These are phyloP conservation scores for Dillenia turbinata DNA, from an alignment of 164 flowering plant species.

Conservation along the genomic window DNA sequence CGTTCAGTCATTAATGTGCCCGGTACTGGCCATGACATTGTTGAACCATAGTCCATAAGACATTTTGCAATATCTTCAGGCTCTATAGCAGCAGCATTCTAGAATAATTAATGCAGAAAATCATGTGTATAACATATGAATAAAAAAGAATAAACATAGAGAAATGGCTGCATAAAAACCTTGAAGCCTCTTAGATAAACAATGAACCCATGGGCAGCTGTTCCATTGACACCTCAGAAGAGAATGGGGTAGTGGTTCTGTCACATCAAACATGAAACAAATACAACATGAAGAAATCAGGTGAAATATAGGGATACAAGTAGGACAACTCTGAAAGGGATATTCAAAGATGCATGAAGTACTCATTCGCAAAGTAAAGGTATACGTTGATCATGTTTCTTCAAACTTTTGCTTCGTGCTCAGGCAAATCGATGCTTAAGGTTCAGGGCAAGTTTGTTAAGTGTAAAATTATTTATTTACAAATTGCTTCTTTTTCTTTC, in stretches of 20 bases:
- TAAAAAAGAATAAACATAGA: not conserved
- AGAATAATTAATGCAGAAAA: slow-evolving; percentile 8
- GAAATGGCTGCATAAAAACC: slow-evolving; percentile 34
- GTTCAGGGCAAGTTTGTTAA: no score
- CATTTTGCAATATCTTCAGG: slow-evolving; percentile 98
- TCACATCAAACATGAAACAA: slow-evolving; percentile 6
- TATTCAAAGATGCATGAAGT: no score
- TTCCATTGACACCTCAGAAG: slow-evolving; percentile 99
- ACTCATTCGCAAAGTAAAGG: no score
- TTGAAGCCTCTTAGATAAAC: slow-evolving; percentile 91
- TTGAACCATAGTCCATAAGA: slow-evolving; percentile 96
- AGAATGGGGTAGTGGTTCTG: slow-evolving; percentile 90
- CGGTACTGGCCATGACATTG: slow-evolving; percentile 99
- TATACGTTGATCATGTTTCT: no score
- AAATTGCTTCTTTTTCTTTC: no score
- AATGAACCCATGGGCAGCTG: slow-evolving; percentile 94
- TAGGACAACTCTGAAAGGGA: no score
- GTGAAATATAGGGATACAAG: no score
- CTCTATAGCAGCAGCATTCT: slow-evolving; percentile 94
- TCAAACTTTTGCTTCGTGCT: no score
- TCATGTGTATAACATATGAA: not conserved
- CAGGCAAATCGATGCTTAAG: no score
- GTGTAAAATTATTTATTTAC: no score
- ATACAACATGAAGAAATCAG: no score
- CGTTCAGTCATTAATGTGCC: slow-evolving; percentile 99